Conservation (phyloP, 2,329 filamentous ascomycete species). For the Penicillium sp. region DNA sequence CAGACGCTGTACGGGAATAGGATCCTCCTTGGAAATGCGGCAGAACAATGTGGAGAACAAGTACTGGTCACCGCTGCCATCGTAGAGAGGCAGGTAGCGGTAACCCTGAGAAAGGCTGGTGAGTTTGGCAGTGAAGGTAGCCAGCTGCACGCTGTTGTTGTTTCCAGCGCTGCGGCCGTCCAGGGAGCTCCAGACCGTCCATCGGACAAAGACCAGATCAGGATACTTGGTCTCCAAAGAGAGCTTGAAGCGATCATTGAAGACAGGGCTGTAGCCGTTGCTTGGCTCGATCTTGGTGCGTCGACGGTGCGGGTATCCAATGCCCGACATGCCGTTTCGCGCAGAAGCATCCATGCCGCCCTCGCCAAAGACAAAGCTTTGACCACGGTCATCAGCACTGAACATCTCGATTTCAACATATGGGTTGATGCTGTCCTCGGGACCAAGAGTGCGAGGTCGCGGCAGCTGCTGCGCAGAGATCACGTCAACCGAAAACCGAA, state of each 20-base stretch:
- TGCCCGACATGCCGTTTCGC: slow-evolving; percentile 65
- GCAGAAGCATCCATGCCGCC: slow-evolving; percentile 67
- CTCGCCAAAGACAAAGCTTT: slow-evolving; percentile 67
- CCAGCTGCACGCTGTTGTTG: slow-evolving; percentile 65
- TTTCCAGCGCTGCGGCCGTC: slow-evolving; percentile 72
- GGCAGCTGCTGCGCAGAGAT: slow-evolving; percentile 95
- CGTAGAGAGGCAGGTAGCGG: slow-evolving; percentile 85
- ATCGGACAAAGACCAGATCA: slow-evolving; percentile 89
- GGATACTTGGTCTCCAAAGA: slow-evolving; percentile 91
- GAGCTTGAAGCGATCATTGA: slow-evolving; percentile 77
- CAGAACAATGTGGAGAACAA: slow-evolving; percentile 95
- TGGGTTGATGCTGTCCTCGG: slow-evolving; percentile 78
- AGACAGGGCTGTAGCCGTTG: slow-evolving; percentile 92
- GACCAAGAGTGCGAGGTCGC: slow-evolving; percentile 71
- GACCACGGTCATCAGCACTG: slow-evolving; percentile 87
- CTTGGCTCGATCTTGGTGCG: slow-evolving; percentile 79
- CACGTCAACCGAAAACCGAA: slow-evolving; percentile 83
- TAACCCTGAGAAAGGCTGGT: slow-evolving; percentile 88
- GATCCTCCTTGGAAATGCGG: slow-evolving; percentile 69
- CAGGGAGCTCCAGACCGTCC: slow-evolving; percentile 83
- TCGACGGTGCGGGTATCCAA: slow-evolving; percentile 72
- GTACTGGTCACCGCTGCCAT: slow-evolving; percentile 87
- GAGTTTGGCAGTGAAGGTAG: slow-evolving; percentile 90
- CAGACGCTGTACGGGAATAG: slow-evolving; percentile 45
- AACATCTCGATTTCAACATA: slow-evolving; percentile 96